Evolutionary conservation across 2,329 filamentous ascomycete genomes (phyloP).

Genomic region (Pseudocercospora cruenta): DNA sequence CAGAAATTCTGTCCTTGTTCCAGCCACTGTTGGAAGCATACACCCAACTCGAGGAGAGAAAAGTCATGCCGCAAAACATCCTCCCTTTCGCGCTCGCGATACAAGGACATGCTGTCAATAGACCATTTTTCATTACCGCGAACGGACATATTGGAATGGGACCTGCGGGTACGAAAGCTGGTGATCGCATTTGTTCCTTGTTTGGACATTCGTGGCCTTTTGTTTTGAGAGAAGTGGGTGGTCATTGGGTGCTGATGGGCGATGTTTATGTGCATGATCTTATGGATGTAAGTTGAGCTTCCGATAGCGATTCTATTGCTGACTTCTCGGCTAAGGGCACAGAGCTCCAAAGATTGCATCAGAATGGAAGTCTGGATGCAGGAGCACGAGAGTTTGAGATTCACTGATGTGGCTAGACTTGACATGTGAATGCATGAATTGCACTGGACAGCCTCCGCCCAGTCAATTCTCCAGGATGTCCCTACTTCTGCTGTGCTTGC

Average conservation of each 20-base stretch:
- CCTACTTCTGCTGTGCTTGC: too few species aligned
- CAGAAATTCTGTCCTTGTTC: background rate
- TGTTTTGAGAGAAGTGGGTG: background rate
- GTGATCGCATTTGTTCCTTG: constrained; percentile 4
- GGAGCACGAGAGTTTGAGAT: background rate
- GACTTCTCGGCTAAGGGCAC: background rate
- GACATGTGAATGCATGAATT: too few species aligned
- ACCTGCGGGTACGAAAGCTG: background rate
- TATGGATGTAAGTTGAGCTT: constrained; percentile 12
- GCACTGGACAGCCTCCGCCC: too few species aligned
- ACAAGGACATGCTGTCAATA: background rate
- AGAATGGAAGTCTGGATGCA: background rate
- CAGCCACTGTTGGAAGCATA: background rate
- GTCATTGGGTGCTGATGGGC: constrained; percentile 2
- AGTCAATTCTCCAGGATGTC: too few species aligned
- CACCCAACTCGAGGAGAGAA: background rate
- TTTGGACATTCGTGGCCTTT: background rate
- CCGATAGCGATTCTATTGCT: background rate
- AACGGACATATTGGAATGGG: background rate
- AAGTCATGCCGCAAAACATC: background rate
- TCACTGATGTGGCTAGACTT: background rate
- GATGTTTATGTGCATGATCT: constrained; percentile 11
- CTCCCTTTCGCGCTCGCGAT: background rate
- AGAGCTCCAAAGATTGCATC: background rate
- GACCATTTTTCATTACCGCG: constrained; percentile 6